These are phyloP conservation scores for Rheum nobile DNA, from an alignment of 148 eudicot genomes.

Conservation along the genomic window DNA sequence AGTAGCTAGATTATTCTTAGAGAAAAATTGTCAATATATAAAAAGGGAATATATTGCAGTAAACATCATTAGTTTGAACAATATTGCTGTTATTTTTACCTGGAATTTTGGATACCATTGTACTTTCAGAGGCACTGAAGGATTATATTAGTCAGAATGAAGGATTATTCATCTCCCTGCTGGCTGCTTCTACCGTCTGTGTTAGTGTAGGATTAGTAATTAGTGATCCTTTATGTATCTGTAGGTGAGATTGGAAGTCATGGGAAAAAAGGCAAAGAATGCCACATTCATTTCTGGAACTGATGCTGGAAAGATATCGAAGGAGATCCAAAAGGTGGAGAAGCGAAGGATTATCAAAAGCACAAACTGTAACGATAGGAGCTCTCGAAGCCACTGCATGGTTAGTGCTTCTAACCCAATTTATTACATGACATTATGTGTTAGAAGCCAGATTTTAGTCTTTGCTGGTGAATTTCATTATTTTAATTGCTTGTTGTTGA, in stretches of 20 bases:
- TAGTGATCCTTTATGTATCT: neutral
- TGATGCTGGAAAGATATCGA: slow-evolving; percentile 92
- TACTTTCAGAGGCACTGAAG: neutral
- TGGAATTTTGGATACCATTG: neutral
- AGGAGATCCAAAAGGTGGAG: slow-evolving; percentile 94
- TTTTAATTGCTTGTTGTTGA: neutral
- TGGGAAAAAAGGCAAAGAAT: slow-evolving; percentile 96
- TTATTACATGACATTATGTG: slow-evolving; percentile 4
- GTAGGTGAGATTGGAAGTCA: slow-evolving; percentile 84
- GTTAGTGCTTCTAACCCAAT: slow-evolving; percentile 17
- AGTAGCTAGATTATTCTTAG: neutral
- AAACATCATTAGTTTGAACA: neutral
- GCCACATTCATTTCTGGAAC: slow-evolving; percentile 90
- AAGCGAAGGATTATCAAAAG: slow-evolving; percentile 85
- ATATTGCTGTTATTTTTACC: neutral
- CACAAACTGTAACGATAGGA: slow-evolving; percentile 84
- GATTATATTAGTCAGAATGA: neutral
- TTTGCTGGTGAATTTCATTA: neutral
- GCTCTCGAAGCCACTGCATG: slow-evolving; percentile 99
- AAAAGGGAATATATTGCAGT: neutral
- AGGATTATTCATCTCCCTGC: too few relatives aligned
- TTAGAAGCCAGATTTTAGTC: neutral
- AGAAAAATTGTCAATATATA: neutral
- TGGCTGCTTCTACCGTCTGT: neutral
- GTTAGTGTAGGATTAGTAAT: neutral